phyloP scores from a whole-genome alignment of 2,329 filamentous ascomycete species.

The Penicillium sp. region DNA sequence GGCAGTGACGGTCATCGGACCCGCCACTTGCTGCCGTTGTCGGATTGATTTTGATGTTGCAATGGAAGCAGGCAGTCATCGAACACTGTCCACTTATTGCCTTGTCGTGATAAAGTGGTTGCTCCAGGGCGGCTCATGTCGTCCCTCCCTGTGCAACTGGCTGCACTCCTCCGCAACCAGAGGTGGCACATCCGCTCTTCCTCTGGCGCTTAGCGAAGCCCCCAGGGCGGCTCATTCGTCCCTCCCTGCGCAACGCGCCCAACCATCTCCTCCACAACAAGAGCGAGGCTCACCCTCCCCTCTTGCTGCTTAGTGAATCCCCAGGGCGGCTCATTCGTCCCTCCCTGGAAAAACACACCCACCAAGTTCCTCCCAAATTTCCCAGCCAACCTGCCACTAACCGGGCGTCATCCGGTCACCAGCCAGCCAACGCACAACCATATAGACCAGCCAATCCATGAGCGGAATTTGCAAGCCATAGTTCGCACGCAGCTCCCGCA shows the following conservation, averaged over 20 bases:
- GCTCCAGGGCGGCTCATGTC: background rate
- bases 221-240: conserved; percentile 3
- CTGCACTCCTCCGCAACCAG: no score
- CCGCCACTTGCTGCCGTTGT: conserved; percentile 1
- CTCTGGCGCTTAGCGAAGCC: no score
- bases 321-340: background rate
- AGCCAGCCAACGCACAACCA: conserved; percentile 1
- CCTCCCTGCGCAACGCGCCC: background rate
- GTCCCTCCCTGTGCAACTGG: conserved; percentile 2
- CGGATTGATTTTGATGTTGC: background rate
- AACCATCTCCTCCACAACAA: no score
- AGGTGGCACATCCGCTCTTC: no score
- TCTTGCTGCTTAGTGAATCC: background rate
- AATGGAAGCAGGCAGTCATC: no score
- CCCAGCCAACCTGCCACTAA: background rate
- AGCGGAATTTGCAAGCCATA: background rate
- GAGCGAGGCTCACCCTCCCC: no score
- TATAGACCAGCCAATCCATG: conserved; percentile 1
- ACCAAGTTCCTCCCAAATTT: no score
- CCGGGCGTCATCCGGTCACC: conserved; percentile 3
- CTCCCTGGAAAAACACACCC: background rate
- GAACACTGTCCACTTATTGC: no score
- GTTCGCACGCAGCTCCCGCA: conserved; percentile 3
- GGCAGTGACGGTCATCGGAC: conserved; percentile 3
- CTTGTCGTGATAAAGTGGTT: no score